Conservation (phyloP, 2,329 filamentous ascomycete genomes). For the Gliomastix tumulicola region DNA sequence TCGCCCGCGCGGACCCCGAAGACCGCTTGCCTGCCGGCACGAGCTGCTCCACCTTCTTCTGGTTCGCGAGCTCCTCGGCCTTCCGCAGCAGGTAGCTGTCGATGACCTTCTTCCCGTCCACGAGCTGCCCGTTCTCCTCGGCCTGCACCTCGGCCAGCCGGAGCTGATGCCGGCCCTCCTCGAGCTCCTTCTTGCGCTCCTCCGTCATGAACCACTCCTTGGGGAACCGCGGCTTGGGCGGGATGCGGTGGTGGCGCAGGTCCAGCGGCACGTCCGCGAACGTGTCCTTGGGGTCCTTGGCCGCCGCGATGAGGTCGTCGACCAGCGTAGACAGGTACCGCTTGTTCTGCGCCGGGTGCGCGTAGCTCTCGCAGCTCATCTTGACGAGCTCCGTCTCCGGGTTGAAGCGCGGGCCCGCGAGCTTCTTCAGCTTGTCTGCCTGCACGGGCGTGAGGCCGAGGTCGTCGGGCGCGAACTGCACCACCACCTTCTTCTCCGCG, state of each 20-base stretch:
- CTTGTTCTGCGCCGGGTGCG: slow-evolving; percentile 93
- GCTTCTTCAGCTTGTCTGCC: slow-evolving; percentile 76
- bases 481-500: slow-evolving; percentile 85
- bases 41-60: slow-evolving; percentile 21
- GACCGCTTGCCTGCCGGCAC: slow-evolving; percentile 15
- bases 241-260: slow-evolving; percentile 73
- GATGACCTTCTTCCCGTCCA: slow-evolving; percentile 51
- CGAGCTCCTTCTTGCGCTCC: slow-evolving; percentile 58
- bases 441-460: slow-evolving; percentile 63
- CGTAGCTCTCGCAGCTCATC: slow-evolving; percentile 86
- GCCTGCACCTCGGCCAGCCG: slow-evolving; percentile 47
- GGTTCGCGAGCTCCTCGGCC: slow-evolving; percentile 22
- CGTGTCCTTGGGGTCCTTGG: slow-evolving; percentile 70
- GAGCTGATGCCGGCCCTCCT: slow-evolving; percentile 46
- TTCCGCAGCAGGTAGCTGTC: slow-evolving; percentile 25
- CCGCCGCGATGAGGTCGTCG: slow-evolving; percentile 63
- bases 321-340: slow-evolving; percentile 81
- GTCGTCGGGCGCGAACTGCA: slow-evolving; percentile 77
- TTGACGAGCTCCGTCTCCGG: slow-evolving; percentile 73
- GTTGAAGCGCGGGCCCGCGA: slow-evolving; percentile 82
- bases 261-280: slow-evolving; percentile 90
- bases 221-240: slow-evolving; percentile 66
- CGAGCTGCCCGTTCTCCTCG: slow-evolving; percentile 43
- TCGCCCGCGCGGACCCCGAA: neutral
- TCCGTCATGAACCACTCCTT: slow-evolving; percentile 74